A percentile compares a stretch with the other conserved stretches of the same genome.
Evolutionary conservation across 768 basidiomycete genomes (phyloP).

Genomic region (Russula sp.): DNA sequence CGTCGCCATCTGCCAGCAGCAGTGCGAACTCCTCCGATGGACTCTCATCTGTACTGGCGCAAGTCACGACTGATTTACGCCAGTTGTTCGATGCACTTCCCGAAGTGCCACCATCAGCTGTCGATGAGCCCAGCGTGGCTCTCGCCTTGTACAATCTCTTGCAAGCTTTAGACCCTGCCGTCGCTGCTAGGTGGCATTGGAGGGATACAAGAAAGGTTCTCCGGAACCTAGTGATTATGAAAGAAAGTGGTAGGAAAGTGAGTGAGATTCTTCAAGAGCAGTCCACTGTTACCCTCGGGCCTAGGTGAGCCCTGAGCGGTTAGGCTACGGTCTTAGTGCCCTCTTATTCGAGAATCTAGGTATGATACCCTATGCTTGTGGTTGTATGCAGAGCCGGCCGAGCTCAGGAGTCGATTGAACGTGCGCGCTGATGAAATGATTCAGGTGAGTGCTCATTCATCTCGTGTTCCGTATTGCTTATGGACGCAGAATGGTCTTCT

Average conservation of each 20-base stretch:
- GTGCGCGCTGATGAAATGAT: conserved; percentile 86
- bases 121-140: conserved; percentile 46
- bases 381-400: conserved; percentile 68
- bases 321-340: neutral
- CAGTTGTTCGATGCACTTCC: conserved; percentile 53
- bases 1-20: conserved; percentile 9
- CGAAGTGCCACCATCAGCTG: conserved; percentile 48
- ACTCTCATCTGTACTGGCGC: conserved; percentile 36
- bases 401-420: conserved; percentile 63
- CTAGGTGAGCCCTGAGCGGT: conserved; percentile 39
- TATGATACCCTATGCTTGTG: conserved; percentile 86
- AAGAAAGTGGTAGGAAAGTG: conserved; percentile 53
- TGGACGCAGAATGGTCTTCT: conserved; percentile 47
- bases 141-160: conserved; percentile 64
- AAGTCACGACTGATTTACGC: conserved; percentile 41
- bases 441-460: conserved; percentile 42
- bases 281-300: conserved; percentile 35
- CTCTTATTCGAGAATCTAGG: conserved; percentile 33
- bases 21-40: conserved; percentile 18
- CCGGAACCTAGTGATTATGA: conserved; percentile 69
- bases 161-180: conserved; percentile 54
- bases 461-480: conserved; percentile 2
- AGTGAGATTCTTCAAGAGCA: conserved; percentile 68
- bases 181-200: conserved; percentile 94
- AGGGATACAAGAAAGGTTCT: conserved; percentile 85